Evolutionary conservation across 139 green algal species (phyloP).

Genomic region (Pleodorina starrii): DNA sequence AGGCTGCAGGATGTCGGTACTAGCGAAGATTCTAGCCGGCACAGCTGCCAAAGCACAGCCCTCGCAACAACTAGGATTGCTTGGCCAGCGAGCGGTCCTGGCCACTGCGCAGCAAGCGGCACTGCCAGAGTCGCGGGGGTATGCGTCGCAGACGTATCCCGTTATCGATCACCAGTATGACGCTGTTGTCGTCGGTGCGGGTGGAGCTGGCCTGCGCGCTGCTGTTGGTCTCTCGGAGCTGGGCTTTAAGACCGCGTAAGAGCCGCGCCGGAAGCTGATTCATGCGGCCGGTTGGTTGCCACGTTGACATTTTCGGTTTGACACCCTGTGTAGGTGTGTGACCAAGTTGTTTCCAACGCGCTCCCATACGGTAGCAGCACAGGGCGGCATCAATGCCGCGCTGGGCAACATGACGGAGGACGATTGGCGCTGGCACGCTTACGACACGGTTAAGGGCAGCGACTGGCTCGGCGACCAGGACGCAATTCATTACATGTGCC

Average conservation of each 20-base stretch:
- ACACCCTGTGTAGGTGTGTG: constrained; percentile 85
- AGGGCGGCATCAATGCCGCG: constrained; percentile 99
- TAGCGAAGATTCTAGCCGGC: constrained; percentile 16
- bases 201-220: constrained; percentile 92
- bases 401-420: constrained; percentile 99
- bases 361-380: constrained; percentile 98
- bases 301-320: constrained; percentile 12
- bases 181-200: constrained; percentile 94
- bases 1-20: constrained; percentile 12
- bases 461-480: constrained; percentile 99
- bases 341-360: constrained; percentile 99
- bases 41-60: background rate
- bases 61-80: constrained; percentile 11
- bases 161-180: constrained; percentile 99
- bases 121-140: constrained; percentile 24
- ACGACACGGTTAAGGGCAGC: constrained; percentile 99
- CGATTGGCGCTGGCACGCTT: constrained; percentile 99
- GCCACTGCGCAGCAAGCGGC: background rate
- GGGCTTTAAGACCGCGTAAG: constrained; percentile 98
- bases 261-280: constrained; percentile 2
- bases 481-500: constrained; percentile 86
- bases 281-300: constrained; percentile 1
- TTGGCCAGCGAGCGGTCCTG: background rate
- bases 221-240: constrained; percentile 94
- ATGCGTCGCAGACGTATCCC: constrained; percentile 75